A percentile compares a stretch with the other conserved stretches of the same genome.
These are phyloP conservation scores for Acer yangbiense DNA, from an alignment of 345 rosid species.

Conservation along the genomic window DNA sequence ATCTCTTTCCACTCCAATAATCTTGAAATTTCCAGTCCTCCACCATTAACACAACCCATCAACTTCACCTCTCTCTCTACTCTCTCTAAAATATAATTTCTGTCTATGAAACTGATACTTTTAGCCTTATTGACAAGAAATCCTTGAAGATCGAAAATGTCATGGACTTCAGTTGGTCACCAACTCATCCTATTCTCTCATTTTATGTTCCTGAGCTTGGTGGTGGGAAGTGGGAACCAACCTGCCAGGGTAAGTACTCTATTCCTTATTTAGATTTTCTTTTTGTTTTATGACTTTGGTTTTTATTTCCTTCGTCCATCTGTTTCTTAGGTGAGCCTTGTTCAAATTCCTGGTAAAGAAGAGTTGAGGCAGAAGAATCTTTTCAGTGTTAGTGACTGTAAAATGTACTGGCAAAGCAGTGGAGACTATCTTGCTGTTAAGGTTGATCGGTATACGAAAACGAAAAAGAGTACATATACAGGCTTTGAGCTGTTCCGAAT, in stretches of 20 bases:
- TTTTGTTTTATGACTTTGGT: background rate
- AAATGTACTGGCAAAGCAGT: slow-evolving; percentile 97
- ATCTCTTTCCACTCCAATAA: background rate
- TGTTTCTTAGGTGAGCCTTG: slow-evolving; percentile 74
- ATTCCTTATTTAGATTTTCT: background rate
- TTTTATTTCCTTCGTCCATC: slow-evolving; percentile 5
- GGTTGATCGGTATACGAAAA: slow-evolving; percentile 91
- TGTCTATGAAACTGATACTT: slow-evolving; percentile 90
- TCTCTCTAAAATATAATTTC: slow-evolving; percentile 50
- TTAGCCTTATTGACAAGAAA: slow-evolving; percentile 84
- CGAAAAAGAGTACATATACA: slow-evolving; percentile 93
- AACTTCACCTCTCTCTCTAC: background rate
- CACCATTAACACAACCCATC: background rate
- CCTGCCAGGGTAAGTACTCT: slow-evolving; percentile 79
- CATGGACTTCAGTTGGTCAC: slow-evolving; percentile 89
- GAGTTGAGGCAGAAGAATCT: slow-evolving; percentile 95
- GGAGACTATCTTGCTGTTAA: slow-evolving; percentile 96
- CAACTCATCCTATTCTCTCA: slow-evolving; percentile 82
- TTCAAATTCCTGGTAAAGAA: slow-evolving; percentile 84
- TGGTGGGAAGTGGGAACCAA: slow-evolving; percentile 95
- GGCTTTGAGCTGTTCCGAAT: slow-evolving; percentile 97
- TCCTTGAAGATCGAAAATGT: slow-evolving; percentile 89
- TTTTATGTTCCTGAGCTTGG: slow-evolving; percentile 96
- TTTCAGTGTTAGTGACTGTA: slow-evolving; percentile 96
- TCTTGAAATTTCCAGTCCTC: background rate